phyloP scores from a whole-genome alignment of 2,329 filamentous ascomycete species.

The Alternaria gansuensis region DNA sequence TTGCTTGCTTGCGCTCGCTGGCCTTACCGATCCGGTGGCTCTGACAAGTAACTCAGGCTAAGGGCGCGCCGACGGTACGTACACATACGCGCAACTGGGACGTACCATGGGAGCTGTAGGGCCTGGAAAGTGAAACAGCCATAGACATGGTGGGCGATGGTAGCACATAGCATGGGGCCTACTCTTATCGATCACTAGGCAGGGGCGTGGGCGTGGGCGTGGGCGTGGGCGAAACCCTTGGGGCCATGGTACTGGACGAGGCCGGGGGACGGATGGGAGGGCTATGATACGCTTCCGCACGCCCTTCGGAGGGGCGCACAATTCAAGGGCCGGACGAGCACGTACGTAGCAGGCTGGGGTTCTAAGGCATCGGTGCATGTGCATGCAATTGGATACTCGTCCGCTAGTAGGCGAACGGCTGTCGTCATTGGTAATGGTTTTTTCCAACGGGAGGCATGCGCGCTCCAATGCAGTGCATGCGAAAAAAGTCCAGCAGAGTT shows the following conservation, averaged over 20 bases:
- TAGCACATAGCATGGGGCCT: constrained; percentile 22
- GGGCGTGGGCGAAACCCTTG: constrained; percentile 27
- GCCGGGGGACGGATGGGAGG: constrained; percentile 4
- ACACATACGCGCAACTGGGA: constrained; percentile 18
- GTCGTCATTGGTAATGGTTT: constrained; percentile 29
- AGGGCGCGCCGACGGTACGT: constrained; percentile 8
- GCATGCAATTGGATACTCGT: constrained; percentile 31
- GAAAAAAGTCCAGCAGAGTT: constrained; percentile 23
- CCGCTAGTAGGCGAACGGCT: constrained; percentile 27
- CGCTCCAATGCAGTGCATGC: constrained; percentile 23
- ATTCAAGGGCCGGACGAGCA: constrained; percentile 31
- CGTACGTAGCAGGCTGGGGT: constrained; percentile 18
- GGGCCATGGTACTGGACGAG: constrained; percentile 10
- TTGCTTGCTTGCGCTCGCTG: constrained; percentile 29
- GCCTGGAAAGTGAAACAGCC: background rate
- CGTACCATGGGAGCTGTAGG: constrained; percentile 13
- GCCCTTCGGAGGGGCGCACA: constrained; percentile 18
- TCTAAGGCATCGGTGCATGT: constrained; percentile 27
- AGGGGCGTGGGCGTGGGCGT: constrained; percentile 20
- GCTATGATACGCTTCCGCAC: constrained; percentile 8
- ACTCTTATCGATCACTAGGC: constrained; percentile 34
- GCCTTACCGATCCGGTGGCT: constrained; percentile 19
- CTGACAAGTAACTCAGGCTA: constrained; percentile 24
- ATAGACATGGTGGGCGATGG: constrained; percentile 2
- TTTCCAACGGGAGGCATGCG: constrained; percentile 25